Percentiles rank a stretch among this genome's conserved stretches.
phyloP scores from a whole-genome alignment of 176 grass and related monocot genomes.

The Hordeum marinum region DNA sequence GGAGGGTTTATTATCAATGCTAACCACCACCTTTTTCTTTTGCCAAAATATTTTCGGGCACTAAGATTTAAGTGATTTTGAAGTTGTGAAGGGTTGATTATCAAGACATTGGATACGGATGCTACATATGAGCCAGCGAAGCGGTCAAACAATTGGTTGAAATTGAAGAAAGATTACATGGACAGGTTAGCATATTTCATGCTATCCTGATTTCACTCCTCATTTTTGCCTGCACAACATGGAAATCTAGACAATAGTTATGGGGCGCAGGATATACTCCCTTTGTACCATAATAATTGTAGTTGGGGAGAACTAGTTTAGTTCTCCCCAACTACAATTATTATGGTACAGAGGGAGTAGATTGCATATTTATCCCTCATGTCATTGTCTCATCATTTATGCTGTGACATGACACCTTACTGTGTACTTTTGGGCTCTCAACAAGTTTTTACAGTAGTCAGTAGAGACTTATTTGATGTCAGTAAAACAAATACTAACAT shows the following conservation, averaged over 20 bases:
- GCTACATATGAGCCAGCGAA: slow-evolving; percentile 97
- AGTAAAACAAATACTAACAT: neutral
- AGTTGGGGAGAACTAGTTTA: no score
- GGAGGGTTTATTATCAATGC: neutral
- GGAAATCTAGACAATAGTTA: neutral
- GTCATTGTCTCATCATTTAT: neutral
- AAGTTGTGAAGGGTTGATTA: slow-evolving; percentile 99
- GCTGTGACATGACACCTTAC: slow-evolving; percentile 1
- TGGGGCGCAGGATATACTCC: neutral
- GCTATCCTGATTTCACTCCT: neutral
- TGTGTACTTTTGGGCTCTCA: neutral
- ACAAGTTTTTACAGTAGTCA: neutral
- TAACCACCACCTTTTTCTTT: slow-evolving; percentile 5
- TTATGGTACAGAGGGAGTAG: no score
- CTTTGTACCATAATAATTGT: no score
- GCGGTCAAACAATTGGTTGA: slow-evolving; percentile 98
- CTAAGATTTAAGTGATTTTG: slow-evolving; percentile 30
- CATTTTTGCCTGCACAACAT: slow-evolving; percentile 2
- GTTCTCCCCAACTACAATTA: no score
- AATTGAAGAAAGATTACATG: slow-evolving; percentile 99
- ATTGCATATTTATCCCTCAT: neutral
- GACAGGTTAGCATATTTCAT: slow-evolving; percentile 67
- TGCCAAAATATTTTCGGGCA: neutral
- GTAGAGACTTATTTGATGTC: neutral
- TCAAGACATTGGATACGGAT: slow-evolving; percentile 97